Percentiles rank a stretch among this genome's conserved stretches.
Conservation (phyloP, 805 yeast species). For the Wickerhamiella australiensis region DNA sequence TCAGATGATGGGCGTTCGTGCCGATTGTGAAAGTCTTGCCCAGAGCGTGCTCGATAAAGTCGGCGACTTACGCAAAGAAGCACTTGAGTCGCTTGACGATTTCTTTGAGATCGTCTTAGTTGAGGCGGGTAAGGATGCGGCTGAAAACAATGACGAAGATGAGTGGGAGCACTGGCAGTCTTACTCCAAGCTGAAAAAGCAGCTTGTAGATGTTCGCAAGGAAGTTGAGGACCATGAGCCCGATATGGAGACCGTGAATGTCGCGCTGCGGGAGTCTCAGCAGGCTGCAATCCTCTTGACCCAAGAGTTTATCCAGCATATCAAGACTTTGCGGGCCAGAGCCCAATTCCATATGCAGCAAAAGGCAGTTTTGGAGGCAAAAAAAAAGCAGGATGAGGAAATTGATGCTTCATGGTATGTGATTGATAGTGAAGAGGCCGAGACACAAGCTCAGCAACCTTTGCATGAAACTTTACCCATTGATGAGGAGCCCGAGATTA, state of each 20-base stretch:
- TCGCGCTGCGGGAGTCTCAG: conserved; percentile 23
- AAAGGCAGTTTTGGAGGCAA: conserved; percentile 9
- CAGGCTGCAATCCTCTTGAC: conserved; percentile 21
- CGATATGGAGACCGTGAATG: conserved; percentile 19
- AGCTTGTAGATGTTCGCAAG: conserved; percentile 16
- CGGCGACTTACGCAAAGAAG: conserved; percentile 20
- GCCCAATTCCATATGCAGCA: conserved; percentile 22
- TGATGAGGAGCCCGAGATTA: neutral
- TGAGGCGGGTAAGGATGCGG: conserved; percentile 22
- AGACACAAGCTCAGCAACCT: neutral
- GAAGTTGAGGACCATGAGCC: conserved; percentile 19
- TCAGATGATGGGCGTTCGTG: conserved; percentile 21
- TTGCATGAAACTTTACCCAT: neutral
- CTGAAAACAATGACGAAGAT: conserved; percentile 29
- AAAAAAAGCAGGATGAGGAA: neutral
- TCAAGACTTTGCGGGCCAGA: conserved; percentile 18
- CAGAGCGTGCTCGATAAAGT: conserved; percentile 17
- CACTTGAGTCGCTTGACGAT: conserved; percentile 24
- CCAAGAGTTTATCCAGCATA: conserved; percentile 19
- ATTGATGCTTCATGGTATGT: conserved; percentile 4
- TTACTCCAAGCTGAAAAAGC: conserved; percentile 19
- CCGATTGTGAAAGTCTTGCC: conserved; percentile 22
- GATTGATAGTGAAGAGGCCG: neutral
- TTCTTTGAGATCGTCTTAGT: conserved; percentile 21
- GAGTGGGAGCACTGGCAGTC: conserved; percentile 22